Conservation (phyloP, 768 basidiomycete genomes). For the Leccinum fibrillosum region DNA sequence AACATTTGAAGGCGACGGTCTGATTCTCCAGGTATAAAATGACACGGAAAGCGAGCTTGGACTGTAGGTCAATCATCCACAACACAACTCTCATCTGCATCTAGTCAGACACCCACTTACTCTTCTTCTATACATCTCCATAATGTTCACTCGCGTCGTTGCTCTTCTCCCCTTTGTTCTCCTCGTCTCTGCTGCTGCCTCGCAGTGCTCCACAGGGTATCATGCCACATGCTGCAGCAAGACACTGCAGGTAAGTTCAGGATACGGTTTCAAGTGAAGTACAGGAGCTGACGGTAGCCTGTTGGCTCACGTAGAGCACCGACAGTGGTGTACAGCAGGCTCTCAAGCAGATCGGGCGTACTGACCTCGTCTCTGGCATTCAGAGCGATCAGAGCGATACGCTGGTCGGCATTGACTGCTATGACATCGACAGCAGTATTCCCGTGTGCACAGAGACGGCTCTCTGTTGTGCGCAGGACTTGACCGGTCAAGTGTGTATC, state of each 20-base stretch:
- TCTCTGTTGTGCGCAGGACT: background rate
- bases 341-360: background rate
- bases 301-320: background rate
- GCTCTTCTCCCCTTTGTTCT: background rate
- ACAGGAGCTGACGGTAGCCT: background rate
- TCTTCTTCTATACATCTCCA: background rate
- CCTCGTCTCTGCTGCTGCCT: background rate
- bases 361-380: background rate
- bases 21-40: background rate
- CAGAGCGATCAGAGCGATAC: background rate
- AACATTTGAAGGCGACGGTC: background rate
- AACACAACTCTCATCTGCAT: background rate
- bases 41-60: too few relatives aligned
- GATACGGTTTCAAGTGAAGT: background rate
- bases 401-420: background rate
- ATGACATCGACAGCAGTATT: background rate
- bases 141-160: background rate
- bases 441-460: background rate
- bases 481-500: background rate
- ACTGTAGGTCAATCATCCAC: background rate
- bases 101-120: background rate
- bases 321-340: background rate
- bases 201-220: background rate
- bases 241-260: background rate
- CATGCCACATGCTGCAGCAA: background rate